Base-by-base conservation (phyloP, 139 green algal genomes). In the Coccomyxa sp. region DNA sequence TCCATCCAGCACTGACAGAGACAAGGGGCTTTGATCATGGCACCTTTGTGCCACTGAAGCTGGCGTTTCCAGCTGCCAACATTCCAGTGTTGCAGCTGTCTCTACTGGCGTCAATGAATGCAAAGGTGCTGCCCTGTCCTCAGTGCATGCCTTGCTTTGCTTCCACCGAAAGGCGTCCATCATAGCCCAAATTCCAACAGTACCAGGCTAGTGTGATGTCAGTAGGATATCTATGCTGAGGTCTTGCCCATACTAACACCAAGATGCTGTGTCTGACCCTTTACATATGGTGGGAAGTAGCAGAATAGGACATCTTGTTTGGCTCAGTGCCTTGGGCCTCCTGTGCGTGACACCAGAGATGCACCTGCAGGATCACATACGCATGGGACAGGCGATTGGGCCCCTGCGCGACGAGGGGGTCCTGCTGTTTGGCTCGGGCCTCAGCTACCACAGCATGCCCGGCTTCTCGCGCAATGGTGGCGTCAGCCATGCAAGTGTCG, bases 381-480 rank as follows among this genome's bases (percentile, higher is more conserved):
- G 75, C 8, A 76, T 97, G 39, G 92, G 93, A 6, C 55, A 79
- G 50, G 91, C 93, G 8, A 83, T 97, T 36, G 80, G 83, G 14
- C 89, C 93, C 0, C 82, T 97, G 74, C 79, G 92, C 0, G 85
- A 90, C 27, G 83, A 97, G 64, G 90, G 90, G 5, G 88, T 97
- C 39, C 82, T 96, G 31, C 78, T 97, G 34, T 9, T 97, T 37
- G 85, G 82, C 50, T 86, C 73, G 55, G 91, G 91, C 44, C 69
- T 82, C 16, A 83, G 64, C 50, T 93, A 93, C 74, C 91, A 95
- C 84, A 92, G 89, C 82, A 85, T 94, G 84, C 31, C 36, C 0
- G 73, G 40, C 6, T 73, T 89, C 39, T 54, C 55, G 16, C 68
- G 33, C 3, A 55, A 38, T 33, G 64, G 68, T 0, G 40, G 44